A percentile compares a stretch with the other conserved stretches of the same genome.
These are phyloP conservation scores for Candida pseudocylindracea DNA, from an alignment of 1,139 yeast species.

Conservation along the genomic window DNA sequence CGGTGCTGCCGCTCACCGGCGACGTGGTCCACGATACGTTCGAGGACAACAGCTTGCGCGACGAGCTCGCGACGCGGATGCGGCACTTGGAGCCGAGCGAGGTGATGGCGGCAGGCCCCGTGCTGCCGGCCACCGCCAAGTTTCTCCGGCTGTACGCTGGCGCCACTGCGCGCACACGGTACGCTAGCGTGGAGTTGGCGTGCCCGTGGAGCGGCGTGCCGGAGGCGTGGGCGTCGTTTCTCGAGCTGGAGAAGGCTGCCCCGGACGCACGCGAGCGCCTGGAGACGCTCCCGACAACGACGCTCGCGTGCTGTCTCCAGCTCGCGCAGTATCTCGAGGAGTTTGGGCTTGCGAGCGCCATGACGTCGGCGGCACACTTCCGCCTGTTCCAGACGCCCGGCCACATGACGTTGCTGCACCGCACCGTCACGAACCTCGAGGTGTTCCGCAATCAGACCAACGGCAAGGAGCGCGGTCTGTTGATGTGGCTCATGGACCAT, in stretches of 20 bases:
- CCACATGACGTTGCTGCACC: slow-evolving; percentile 48
- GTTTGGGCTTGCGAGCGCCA: slow-evolving; percentile 35
- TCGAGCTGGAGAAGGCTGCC: too few relatives aligned
- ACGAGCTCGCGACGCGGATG: slow-evolving; percentile 51
- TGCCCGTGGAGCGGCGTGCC: too few relatives aligned
- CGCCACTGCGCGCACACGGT: too few relatives aligned
- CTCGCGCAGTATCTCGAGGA: slow-evolving; percentile 33
- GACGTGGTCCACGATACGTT: slow-evolving; percentile 55
- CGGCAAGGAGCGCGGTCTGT: slow-evolving; percentile 32
- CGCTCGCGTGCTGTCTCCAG: slow-evolving; percentile 3
- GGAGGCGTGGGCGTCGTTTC: too few relatives aligned
- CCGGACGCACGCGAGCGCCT: too few relatives aligned
- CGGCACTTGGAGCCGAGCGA: slow-evolving; percentile 62
- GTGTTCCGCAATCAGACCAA: slow-evolving; percentile 39
- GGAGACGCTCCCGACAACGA: too few relatives aligned
- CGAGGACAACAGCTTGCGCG: slow-evolving; percentile 25
- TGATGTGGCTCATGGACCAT: slow-evolving; percentile 61
- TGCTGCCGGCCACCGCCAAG: slow-evolving; percentile 11
- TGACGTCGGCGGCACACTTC: slow-evolving; percentile 28
- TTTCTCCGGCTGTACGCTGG: slow-evolving; percentile 1
- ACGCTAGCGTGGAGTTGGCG: too few relatives aligned
- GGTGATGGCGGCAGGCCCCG: slow-evolving; percentile 20
- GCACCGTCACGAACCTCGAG: slow-evolving; percentile 49
- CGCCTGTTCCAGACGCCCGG: slow-evolving; percentile 24
- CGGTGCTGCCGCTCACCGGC: slow-evolving; percentile 62